A percentile compares a stretch with the other conserved stretches of the same genome.
phyloP scores from a whole-genome alignment of 164 flowering plant species.

The Paratinospora sagittata region DNA sequence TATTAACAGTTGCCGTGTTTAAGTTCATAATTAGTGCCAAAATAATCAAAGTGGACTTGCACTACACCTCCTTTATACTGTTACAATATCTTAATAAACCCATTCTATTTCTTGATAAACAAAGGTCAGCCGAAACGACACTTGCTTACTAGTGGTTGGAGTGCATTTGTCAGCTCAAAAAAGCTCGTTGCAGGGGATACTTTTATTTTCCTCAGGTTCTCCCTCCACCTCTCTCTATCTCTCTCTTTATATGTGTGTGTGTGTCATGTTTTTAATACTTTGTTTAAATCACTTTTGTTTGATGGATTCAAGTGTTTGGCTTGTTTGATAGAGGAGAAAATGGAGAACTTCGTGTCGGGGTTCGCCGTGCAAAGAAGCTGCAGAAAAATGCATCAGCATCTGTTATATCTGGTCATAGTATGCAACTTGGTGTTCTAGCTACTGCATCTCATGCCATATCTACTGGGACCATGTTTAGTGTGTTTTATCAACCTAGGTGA shows the following conservation, averaged over 20 bases:
- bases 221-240: background rate
- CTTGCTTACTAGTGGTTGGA: slow-evolving; percentile 67
- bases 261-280: background rate
- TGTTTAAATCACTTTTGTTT: background rate
- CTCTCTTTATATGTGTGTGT: background rate
- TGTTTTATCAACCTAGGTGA: slow-evolving; percentile 57
- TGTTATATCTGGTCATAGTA: slow-evolving; percentile 48
- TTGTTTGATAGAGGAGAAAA: slow-evolving; percentile 40
- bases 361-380: slow-evolving; percentile 37
- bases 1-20: background rate
- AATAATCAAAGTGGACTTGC: background rate
- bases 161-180: slow-evolving; percentile 49
- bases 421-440: slow-evolving; percentile 60
- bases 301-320: background rate
- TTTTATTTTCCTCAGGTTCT: slow-evolving; percentile 42
- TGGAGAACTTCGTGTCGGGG: slow-evolving; percentile 53
- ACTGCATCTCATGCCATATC: slow-evolving; percentile 50
- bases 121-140: slow-evolving; percentile 67
- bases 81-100: background rate
- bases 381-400: slow-evolving; percentile 27
- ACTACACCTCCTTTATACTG: background rate
- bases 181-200: slow-evolving; percentile 53
- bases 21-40: background rate
- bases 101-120: slow-evolving; percentile 1
- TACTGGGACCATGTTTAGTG: slow-evolving; percentile 44